Percentiles rank a stretch among this genome's conserved stretches.
Evolutionary conservation across 2,329 filamentous ascomycete species (phyloP).

Genomic region (Pseudogymnoascus sp.): DNA sequence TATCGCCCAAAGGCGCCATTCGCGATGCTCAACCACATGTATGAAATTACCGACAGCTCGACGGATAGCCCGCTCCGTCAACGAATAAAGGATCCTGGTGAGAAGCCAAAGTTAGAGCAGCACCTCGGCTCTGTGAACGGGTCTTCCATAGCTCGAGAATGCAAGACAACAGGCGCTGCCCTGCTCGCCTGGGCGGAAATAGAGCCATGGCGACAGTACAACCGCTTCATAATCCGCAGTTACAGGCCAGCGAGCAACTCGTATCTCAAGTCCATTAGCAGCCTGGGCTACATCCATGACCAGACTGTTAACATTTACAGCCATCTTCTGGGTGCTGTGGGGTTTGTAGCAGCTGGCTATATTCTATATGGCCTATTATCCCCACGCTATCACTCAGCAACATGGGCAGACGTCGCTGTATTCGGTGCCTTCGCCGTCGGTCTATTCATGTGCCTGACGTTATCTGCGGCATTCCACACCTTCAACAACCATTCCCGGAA

Average conservation of each 20-base stretch:
- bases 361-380: background rate
- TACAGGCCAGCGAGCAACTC: constrained; percentile 6
- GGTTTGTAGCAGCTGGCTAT: background rate
- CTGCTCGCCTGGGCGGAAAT: background rate
- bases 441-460: background rate
- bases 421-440: background rate
- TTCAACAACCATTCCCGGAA: background rate
- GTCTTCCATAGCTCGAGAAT: background rate
- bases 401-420: background rate
- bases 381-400: background rate
- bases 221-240: background rate
- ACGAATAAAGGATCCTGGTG: background rate
- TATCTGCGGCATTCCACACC: background rate
- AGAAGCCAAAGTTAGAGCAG: background rate
- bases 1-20: background rate
- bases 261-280: background rate
- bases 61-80: background rate
- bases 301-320: constrained; percentile 7
- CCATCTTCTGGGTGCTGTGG: background rate
- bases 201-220: constrained; percentile 7
- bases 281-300: background rate
- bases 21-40: constrained; percentile 2
- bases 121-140: background rate
- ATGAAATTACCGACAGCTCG: background rate
- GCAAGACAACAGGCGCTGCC: background rate